Evolutionary conservation across 352 stramenopile species (phyloP).

Genomic region (Phytopythium montanum): DNA sequence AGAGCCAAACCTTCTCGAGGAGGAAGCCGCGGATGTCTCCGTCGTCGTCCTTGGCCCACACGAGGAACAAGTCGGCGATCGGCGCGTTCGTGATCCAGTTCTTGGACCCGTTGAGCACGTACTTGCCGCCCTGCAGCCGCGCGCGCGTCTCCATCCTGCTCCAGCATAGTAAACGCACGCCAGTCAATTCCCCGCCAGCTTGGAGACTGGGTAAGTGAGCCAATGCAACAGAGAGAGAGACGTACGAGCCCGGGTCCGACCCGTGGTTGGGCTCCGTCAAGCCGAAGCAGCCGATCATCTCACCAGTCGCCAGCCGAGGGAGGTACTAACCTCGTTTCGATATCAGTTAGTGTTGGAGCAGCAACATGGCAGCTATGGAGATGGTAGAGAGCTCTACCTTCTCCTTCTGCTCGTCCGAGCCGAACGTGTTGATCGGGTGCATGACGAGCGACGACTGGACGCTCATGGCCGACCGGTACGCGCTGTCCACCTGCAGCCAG

Average conservation of each 20-base stretch:
- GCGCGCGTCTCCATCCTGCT: constrained; percentile 94
- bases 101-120: constrained; percentile 95
- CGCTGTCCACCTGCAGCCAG: constrained; percentile 86
- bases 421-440: constrained; percentile 98
- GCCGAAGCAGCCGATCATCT: constrained; percentile 97
- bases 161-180: not conserved
- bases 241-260: constrained; percentile 90
- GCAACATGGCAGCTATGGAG: too few species aligned
- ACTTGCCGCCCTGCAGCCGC: constrained; percentile 85
- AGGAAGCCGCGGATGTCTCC: constrained; percentile 95
- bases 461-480: constrained; percentile 96
- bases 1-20: constrained; percentile 79
- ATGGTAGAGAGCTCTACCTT: constrained; percentile 48
- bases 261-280: constrained; percentile 98
- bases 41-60: constrained; percentile 96
- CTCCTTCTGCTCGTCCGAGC: constrained; percentile 94
- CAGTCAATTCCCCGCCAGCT: too few species aligned
- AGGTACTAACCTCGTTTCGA: constrained; percentile 75
- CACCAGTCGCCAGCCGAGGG: constrained; percentile 91
- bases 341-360: not conserved
- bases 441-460: constrained; percentile 98
- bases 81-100: constrained; percentile 98
- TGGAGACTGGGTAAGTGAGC: too few species aligned
- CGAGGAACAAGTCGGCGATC: constrained; percentile 96
- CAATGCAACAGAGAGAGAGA: not conserved